These are phyloP conservation scores for Aspergillus biplanus DNA, from an alignment of 495 filamentous ascomycete species.

Conservation along the genomic window DNA sequence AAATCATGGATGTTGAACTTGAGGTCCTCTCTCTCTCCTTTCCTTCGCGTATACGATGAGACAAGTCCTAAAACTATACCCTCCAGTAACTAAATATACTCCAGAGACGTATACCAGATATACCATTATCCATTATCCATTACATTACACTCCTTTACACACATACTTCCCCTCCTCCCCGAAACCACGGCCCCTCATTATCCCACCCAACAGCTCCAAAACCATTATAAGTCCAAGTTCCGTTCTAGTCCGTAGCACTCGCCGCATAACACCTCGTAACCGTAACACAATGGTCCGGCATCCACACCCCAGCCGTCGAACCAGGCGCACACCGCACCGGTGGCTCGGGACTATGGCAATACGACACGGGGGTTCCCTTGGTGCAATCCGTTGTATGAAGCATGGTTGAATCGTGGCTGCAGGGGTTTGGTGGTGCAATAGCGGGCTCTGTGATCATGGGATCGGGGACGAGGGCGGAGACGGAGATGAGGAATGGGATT, in stretches of 20 bases:
- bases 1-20: no score
- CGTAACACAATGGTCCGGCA: constrained; percentile 4
- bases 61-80: no score
- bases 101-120: no score
- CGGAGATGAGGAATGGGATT: neutral
- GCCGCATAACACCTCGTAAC: constrained; percentile 7
- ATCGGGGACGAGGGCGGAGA: neutral
- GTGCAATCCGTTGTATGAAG: constrained; percentile 10
- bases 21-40: no score
- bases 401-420: neutral
- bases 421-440: neutral
- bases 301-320: constrained; percentile 3
- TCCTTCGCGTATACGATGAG: no score
- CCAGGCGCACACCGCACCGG: neutral
- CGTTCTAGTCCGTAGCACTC: no score
- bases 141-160: no score
- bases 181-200: neutral
- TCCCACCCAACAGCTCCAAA: neutral
- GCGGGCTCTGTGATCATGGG: neutral
- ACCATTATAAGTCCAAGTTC: neutral
- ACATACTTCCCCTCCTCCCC: neutral
- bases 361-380: constrained; percentile 1
- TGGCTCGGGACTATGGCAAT: constrained; percentile 8
- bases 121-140: no score
- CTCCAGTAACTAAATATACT: no score